Base-by-base conservation (phyloP, 306 rosid species). In the Casuarina glauca region DNA sequence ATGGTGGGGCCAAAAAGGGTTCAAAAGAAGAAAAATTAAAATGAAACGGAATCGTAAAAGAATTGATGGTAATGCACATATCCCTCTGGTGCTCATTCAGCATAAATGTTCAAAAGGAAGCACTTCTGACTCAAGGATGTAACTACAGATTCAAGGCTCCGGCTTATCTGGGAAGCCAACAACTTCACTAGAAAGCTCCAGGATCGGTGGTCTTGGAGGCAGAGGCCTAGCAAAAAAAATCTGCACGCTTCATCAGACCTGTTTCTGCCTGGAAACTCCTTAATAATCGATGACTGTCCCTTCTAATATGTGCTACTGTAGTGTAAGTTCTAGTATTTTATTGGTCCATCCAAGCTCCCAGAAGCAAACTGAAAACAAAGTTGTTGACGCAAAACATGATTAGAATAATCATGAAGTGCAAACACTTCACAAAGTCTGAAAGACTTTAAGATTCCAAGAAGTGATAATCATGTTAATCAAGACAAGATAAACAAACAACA, bases 321-420 rank as follows among this genome's bases (percentile, higher is more conserved):
- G 60, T 7, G 53, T 35, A 13, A 11, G 57, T 72, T 73, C 90
- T 93, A 96, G 78, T 93, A 96, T 89, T 79, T 90, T 76, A 96
- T 96, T 1, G 99, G 99, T 49, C 99, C 99, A 52, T 91, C 97
- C 82, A 93, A 86, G 90, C 86, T 93, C 70, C 99, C 99, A 8
- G 99, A 86, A 13, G 99, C 99, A 79, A 96, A 96, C 99, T 96
- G 97, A 83, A 84, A 86, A 57, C 42, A 69, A 49, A 43, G 66
- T 42, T 11, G 74, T 64, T 2, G 16, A 13, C 3, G 48, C 7
- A 20, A 26, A 12, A 2, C 35, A 61, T 69, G 41, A 49, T 46
- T 70, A 20, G 38, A 45, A 53, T 44, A 17, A 53, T 70, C 16
- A 38, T 38, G 7, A 9, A 38, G 38, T 48, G 57, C 55, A n/a